A percentile compares a stretch with the other conserved stretches of the same genome.
phyloP scores from a whole-genome alignment of 2,329 filamentous ascomycete species.

The Aureobasidium zeae region DNA sequence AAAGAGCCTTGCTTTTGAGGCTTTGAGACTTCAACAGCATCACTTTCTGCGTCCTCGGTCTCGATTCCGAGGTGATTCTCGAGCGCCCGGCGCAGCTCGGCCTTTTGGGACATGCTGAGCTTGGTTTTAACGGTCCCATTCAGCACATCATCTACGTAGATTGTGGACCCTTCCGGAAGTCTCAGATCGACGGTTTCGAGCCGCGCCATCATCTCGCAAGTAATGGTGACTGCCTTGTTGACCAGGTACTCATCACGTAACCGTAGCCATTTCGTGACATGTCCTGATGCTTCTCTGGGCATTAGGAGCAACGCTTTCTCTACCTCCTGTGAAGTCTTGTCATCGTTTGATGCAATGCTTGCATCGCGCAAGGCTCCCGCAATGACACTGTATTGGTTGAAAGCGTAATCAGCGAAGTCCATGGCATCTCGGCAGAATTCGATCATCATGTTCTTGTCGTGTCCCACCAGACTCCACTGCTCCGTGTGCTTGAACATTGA shows the following conservation, averaged over 20 bases:
- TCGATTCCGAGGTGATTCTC: conserved; percentile 42
- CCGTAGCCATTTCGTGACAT: conserved; percentile 78
- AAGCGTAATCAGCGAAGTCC: conserved; percentile 78
- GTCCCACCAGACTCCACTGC: conserved; percentile 61
- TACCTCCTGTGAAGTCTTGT: conserved; percentile 26
- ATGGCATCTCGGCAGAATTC: conserved; percentile 93
- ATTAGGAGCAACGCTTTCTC: conserved; percentile 52
- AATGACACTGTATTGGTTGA: conserved; percentile 77
- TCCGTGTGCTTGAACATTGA: conserved; percentile 78
- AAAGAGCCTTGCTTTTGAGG: conserved; percentile 33
- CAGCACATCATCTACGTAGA: conserved; percentile 57
- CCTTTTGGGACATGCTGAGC: conserved; percentile 70
- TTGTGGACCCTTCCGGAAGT: conserved; percentile 51
- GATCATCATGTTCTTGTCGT: conserved; percentile 71
- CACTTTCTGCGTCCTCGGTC: conserved; percentile 18
- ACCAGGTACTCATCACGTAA: conserved; percentile 82
- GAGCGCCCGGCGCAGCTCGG: conserved; percentile 61
- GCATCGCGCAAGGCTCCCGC: conserved; percentile 55
- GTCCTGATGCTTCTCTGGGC: conserved; percentile 55
- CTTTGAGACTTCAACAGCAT: conserved; percentile 22
- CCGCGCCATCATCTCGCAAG: conserved; percentile 73
- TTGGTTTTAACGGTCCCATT: conserved; percentile 64
- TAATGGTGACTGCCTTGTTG: conserved; percentile 68
- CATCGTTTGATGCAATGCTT: conserved; percentile 28
- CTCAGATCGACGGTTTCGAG: conserved; percentile 69